Evolutionary conservation across 2,329 filamentous ascomycete genomes (phyloP), one percentile per base, ranked within the genome.

Genomic region (Periglandula ipomoeae): DNA sequence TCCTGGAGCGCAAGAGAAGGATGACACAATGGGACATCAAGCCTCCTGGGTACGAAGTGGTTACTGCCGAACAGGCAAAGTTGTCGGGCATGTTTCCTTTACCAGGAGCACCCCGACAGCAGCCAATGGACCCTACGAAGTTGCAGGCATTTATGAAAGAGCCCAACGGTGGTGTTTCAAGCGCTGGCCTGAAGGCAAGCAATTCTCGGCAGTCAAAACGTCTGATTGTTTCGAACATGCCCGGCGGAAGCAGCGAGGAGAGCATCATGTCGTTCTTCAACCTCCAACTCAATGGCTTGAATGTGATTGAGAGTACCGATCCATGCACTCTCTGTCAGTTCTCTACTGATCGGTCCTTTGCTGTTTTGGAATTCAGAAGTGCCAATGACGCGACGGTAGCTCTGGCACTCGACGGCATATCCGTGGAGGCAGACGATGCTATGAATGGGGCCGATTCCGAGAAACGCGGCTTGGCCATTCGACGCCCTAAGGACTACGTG

Each of bases 1-100:
- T 99, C 51, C 73, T 89, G 54, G 84, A 91, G 61, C 84, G 91
- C 59, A 93, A 90, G 74, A 85, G 94, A 58, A 85, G 93, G 51
- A 73, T 98, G 74, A 97, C 90, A 32, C 94, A 98, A 68, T 99
- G 93, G 93, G 94, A 99, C 66, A 96, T 98, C 67, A 98, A 98
- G 71, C 93, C 93, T 5, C 88, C 89, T 15, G 91, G 93, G 40
- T 99, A 99, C 62, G 94, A 98, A 63, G 95, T 93, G 67, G 91
- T 99, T 56, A 96, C 93, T 2, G 89, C 93, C 20, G 94, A 98
- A 68, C 94, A 98, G 67, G 94, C 93, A 45, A 99, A 99, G 74
- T 78, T 98, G 40, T 98, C 94, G 56, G 85, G 91, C 72, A 96
- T 98, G 93, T 99, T 98, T 73, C 90, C 94, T 52, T 81, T 99